Percentiles rank a stretch among this genome's conserved stretches.
Evolutionary conservation across 306 rosid genomes (phyloP).

Genomic region (Prunus salicina): DNA sequence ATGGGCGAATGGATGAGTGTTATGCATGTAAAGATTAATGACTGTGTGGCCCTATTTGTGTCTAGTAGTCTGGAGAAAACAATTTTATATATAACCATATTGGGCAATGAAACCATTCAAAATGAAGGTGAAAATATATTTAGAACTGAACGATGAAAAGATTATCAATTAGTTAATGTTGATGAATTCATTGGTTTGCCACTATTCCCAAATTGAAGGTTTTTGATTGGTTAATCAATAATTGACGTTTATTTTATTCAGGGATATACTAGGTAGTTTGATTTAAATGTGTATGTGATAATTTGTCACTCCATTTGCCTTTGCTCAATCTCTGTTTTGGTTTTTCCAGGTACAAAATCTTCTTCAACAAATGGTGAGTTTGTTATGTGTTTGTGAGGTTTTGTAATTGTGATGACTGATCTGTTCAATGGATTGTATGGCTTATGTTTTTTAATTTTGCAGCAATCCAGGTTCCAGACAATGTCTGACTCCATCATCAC

Average conservation of each 20-base stretch:
- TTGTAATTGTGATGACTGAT: slow-evolving; percentile 4
- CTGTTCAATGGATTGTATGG: not conserved
- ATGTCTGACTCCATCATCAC: slow-evolving; percentile 50
- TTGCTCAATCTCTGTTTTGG: slow-evolving; percentile 15
- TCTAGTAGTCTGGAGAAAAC: not conserved
- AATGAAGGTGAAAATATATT: not conserved
- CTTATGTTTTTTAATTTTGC: slow-evolving; percentile 21
- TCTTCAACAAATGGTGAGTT: slow-evolving; percentile 58
- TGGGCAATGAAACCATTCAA: not conserved
- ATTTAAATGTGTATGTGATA: not conserved
- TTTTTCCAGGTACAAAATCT: slow-evolving; percentile 47
- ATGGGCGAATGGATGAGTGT: not conserved
- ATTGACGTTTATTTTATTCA: not conserved
- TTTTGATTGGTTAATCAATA: not conserved
- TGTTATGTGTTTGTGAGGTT: slow-evolving; percentile 4
- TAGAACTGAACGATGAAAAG: not conserved
- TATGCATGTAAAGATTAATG: not conserved
- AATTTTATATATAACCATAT: not conserved
- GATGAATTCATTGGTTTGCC: not conserved
- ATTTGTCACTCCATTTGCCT: not conserved
- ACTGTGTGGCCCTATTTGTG: not conserved
- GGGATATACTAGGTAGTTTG: not conserved
- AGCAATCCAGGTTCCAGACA: slow-evolving; percentile 56
- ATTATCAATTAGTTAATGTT: not conserved
- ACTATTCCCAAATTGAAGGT: not conserved